phyloP scores from a whole-genome alignment of 2,329 filamentous ascomycete species.

The Nemania serpens region DNA sequence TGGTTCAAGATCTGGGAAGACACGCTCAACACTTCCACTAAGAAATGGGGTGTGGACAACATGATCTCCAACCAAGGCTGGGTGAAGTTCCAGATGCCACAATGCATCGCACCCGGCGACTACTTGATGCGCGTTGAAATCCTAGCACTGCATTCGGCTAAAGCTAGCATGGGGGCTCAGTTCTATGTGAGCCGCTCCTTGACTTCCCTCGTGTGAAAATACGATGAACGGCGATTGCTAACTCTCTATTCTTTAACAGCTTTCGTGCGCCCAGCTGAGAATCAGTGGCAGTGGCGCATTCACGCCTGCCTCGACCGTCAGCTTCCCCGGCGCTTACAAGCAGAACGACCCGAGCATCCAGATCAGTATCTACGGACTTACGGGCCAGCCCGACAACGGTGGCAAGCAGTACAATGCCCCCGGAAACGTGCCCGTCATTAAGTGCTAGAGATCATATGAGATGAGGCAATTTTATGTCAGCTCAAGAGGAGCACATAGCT shows the following conservation, averaged over 20 bases:
- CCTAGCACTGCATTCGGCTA: conserved; percentile 57
- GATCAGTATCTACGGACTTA: conserved; percentile 53
- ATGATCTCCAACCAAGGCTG: conserved; percentile 51
- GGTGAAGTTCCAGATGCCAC: conserved; percentile 54
- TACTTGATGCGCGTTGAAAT: conserved; percentile 61
- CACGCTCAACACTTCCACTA: conserved; percentile 48
- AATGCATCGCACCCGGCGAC: conserved; percentile 56
- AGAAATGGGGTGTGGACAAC: conserved; percentile 55
- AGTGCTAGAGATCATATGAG: conserved; percentile 36
- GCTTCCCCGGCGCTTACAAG: conserved; percentile 52
- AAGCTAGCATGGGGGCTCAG: conserved; percentile 44
- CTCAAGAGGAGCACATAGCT: background rate
- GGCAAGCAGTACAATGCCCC: conserved; percentile 48
- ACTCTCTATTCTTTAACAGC: conserved; percentile 23
- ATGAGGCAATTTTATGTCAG: background rate
- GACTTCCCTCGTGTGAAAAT: background rate
- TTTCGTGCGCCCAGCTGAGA: conserved; percentile 49
- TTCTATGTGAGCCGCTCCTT: conserved; percentile 43
- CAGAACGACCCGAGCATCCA: conserved; percentile 50
- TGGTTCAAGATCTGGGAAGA: conserved; percentile 64
- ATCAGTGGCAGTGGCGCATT: conserved; percentile 47
- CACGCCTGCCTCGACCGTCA: conserved; percentile 45
- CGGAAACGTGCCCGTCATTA: conserved; percentile 41
- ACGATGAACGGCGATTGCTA: conserved; percentile 7
- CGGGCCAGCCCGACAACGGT: conserved; percentile 48